phyloP scores from a whole-genome alignment of 1,284 basidiomycete genomes.

The Butyriboletus appendiculatus region DNA sequence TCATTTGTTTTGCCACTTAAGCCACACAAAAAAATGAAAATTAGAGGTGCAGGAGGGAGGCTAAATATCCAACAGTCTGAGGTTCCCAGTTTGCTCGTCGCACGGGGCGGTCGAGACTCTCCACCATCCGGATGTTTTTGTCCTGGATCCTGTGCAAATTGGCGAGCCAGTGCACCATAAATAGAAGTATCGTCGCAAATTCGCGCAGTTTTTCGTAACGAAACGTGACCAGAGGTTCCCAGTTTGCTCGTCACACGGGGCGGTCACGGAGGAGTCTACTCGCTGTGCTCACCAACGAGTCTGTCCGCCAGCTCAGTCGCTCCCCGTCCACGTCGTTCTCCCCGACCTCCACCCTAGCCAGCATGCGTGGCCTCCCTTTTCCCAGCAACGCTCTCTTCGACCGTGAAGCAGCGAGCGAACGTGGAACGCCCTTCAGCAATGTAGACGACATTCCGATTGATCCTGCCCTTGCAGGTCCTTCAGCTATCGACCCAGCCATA shows the following conservation, averaged over 20 bases:
- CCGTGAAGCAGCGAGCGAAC: conserved; percentile 56
- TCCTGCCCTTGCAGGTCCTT: conserved; percentile 54
- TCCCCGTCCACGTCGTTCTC: conserved; percentile 13
- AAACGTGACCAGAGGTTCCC: conserved; percentile 34
- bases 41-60: neutral
- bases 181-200: conserved; percentile 4
- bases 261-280: conserved; percentile 32
- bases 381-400: conserved; percentile 48
- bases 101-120: no score
- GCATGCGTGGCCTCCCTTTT: conserved; percentile 63
- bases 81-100: no score
- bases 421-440: conserved; percentile 54
- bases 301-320: conserved; percentile 11
- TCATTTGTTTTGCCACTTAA: conserved; percentile 23
- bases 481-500: conserved; percentile 54
- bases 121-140: conserved; percentile 6
- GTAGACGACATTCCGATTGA: conserved; percentile 71
- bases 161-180: conserved; percentile 3
- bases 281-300: conserved; percentile 36
- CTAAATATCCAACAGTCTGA: neutral
- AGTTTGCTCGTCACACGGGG: conserved; percentile 34
- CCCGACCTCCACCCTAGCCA: conserved; percentile 11
- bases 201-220: conserved; percentile 19
- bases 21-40: conserved; percentile 10
- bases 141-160: conserved; percentile 8